Evolutionary conservation across 345 rosid species (phyloP).

Genomic region (Gossypium mustelinum): DNA sequence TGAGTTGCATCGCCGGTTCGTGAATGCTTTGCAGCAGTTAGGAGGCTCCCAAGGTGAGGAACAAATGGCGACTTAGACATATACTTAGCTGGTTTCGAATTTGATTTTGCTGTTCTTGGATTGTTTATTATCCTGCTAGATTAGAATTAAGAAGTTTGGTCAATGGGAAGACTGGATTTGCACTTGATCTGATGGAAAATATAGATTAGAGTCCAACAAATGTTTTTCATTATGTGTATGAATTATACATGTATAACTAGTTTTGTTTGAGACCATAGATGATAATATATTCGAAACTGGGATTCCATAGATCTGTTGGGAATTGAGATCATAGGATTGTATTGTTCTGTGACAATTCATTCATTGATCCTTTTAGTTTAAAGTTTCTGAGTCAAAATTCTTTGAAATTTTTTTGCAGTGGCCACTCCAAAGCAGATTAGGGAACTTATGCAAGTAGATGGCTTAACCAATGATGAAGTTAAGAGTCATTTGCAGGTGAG

Average conservation of each 20-base stretch:
- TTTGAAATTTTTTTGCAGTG: constrained; percentile 39
- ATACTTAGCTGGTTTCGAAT: not conserved
- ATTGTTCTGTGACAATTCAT: not conserved
- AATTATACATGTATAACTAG: not conserved
- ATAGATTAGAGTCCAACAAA: not conserved
- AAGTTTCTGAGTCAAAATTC: constrained; percentile 2
- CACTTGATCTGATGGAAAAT: not conserved
- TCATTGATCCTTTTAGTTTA: constrained; percentile 12
- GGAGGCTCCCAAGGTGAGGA: constrained; percentile 87
- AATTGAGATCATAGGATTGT: not conserved
- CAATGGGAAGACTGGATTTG: not conserved
- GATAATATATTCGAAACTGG: not conserved
- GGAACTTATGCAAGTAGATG: constrained; percentile 92
- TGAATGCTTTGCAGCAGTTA: constrained; percentile 77
- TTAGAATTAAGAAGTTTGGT: not conserved
- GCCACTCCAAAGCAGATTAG: constrained; percentile 98
- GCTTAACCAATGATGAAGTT: constrained; percentile 40
- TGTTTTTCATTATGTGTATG: not conserved
- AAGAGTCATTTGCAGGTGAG: constrained; percentile 79
- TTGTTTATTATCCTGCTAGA: not conserved
- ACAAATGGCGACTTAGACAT: not conserved
- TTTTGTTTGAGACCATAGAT: not conserved
- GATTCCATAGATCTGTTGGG: not conserved
- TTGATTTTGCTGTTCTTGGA: not conserved
- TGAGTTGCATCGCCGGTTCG: constrained; percentile 76